Evolutionary conservation across 306 rosid species (phyloP).

Genomic region (Benincasa hispida): DNA sequence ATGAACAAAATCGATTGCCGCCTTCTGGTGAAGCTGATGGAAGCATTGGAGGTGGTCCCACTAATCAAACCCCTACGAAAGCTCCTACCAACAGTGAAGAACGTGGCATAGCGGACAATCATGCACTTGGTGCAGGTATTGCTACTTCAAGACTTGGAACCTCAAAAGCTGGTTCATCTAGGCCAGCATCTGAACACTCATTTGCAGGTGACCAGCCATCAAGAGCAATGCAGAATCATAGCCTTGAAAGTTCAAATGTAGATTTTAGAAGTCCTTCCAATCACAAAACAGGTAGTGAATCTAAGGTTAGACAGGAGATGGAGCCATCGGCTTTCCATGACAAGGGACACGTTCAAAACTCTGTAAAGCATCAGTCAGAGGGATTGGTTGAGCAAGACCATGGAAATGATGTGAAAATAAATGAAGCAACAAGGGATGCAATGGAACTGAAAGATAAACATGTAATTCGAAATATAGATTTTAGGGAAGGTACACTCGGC

Average conservation of each 20-base stretch:
- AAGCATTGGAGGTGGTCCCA: conserved; percentile 37
- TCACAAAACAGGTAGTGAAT: conserved; percentile 46
- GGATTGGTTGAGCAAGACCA: conserved; percentile 36
- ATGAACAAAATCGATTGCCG: conserved; percentile 75
- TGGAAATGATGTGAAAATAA: conserved; percentile 34
- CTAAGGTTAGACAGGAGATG: conserved; percentile 33
- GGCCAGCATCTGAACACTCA: conserved; percentile 32
- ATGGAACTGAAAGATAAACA: conserved; percentile 53
- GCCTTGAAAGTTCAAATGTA: conserved; percentile 43
- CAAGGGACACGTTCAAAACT: conserved; percentile 33
- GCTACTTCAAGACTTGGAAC: conserved; percentile 30
- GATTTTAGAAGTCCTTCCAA: conserved; percentile 30
- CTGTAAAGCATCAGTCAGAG: conserved; percentile 29
- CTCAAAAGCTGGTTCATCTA: conserved; percentile 46
- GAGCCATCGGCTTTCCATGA: conserved; percentile 31
- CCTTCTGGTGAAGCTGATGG: conserved; percentile 68
- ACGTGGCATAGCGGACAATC: conserved; percentile 33
- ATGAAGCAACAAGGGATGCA: conserved; percentile 36
- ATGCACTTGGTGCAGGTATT: conserved; percentile 44
- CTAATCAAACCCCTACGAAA: conserved; percentile 31
- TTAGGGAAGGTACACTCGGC: conserved; percentile 30
- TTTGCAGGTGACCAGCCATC: conserved; percentile 38
- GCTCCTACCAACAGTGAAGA: conserved; percentile 52
- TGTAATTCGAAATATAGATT: conserved; percentile 38
- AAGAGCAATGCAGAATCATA: conserved; percentile 30